phyloP scores from a whole-genome alignment of 768 basidiomycete genomes.

The Suillus paluster region DNA sequence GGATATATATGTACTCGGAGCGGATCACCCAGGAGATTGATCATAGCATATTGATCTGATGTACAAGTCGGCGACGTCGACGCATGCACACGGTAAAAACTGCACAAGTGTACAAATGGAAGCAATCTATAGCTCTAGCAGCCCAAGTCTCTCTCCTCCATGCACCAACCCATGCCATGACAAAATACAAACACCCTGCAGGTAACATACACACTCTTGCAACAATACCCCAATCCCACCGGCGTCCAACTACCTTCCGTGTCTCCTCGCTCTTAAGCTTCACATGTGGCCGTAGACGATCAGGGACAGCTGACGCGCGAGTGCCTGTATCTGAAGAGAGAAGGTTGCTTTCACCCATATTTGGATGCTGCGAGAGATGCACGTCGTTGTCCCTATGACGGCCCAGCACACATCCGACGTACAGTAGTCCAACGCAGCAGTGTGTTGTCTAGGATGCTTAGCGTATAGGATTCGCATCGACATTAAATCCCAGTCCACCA shows the following conservation, averaged over 20 bases:
- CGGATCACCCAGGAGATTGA: too few species aligned
- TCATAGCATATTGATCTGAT: too few species aligned
- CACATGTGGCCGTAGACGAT: slow-evolving; percentile 28
- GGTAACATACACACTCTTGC: slow-evolving; percentile 72
- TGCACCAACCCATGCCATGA: slow-evolving; percentile 74
- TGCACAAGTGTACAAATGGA: too few species aligned
- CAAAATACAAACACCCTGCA: slow-evolving; percentile 72
- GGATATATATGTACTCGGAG: too few species aligned
- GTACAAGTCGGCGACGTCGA: too few species aligned
- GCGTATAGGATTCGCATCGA: neutral
- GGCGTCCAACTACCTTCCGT: slow-evolving; percentile 48
- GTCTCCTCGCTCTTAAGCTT: slow-evolving; percentile 24
- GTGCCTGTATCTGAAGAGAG: slow-evolving; percentile 21
- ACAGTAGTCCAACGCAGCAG: slow-evolving; percentile 49
- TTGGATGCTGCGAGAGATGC: slow-evolving; percentile 80
- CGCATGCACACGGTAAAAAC: too few species aligned
- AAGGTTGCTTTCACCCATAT: slow-evolving; percentile 96
- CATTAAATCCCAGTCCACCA: slow-evolving; percentile 40
- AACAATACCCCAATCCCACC: slow-evolving; percentile 85
- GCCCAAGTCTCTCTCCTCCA: slow-evolving; percentile 50
- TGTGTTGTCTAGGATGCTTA: slow-evolving; percentile 27
- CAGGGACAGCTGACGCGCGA: slow-evolving; percentile 14
- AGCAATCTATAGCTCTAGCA: too few species aligned
- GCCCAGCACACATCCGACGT: slow-evolving; percentile 88
- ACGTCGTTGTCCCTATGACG: slow-evolving; percentile 87